Percentiles rank a stretch among this genome's conserved stretches.
Conservation (phyloP, 257 asterid species). For the Agastache rugosa region DNA sequence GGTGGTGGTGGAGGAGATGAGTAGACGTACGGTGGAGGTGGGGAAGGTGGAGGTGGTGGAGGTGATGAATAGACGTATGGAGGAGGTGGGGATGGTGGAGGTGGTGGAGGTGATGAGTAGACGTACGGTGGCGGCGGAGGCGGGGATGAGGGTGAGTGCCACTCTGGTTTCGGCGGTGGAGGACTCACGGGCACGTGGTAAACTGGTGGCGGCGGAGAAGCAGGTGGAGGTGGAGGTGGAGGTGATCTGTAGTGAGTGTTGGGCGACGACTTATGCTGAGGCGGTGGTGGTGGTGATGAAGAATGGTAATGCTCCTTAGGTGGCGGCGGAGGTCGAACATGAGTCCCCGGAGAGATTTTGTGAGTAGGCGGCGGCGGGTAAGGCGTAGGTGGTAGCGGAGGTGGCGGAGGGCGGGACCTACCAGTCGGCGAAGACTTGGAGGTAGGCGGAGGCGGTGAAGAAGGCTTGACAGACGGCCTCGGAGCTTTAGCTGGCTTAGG, state of each 20-base stretch:
- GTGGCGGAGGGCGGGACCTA: constrained; percentile 55
- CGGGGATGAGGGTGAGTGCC: constrained; percentile 25
- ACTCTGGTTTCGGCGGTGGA: constrained; percentile 29
- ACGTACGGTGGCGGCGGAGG: constrained; percentile 45
- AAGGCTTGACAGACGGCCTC: not conserved
- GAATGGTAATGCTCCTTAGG: constrained; percentile 17
- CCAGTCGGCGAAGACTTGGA: constrained; percentile 41
- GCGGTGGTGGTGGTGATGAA: constrained; percentile 37
- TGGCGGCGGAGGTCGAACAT: constrained; percentile 38
- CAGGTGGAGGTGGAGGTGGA: constrained; percentile 39
- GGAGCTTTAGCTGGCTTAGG: constrained; percentile 37
- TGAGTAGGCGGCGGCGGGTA: constrained; percentile 52
- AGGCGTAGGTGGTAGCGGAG: constrained; percentile 42
- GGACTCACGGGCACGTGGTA: constrained; percentile 23
- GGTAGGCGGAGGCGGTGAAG: constrained; percentile 62
- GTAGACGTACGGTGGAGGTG: constrained; percentile 39
- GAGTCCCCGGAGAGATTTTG: constrained; percentile 43
- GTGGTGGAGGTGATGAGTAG: constrained; percentile 46
- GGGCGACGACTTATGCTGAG: constrained; percentile 46
- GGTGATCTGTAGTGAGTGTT: constrained; percentile 34
- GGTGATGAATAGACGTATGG: constrained; percentile 46
- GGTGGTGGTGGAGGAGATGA: constrained; percentile 52
- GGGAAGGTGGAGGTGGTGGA: constrained; percentile 44
- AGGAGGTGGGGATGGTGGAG: constrained; percentile 42
- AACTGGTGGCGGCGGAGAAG: constrained; percentile 42